Base-by-base conservation (phyloP, 1,284 basidiomycete species). In the Ganoderma multipileum region DNA sequence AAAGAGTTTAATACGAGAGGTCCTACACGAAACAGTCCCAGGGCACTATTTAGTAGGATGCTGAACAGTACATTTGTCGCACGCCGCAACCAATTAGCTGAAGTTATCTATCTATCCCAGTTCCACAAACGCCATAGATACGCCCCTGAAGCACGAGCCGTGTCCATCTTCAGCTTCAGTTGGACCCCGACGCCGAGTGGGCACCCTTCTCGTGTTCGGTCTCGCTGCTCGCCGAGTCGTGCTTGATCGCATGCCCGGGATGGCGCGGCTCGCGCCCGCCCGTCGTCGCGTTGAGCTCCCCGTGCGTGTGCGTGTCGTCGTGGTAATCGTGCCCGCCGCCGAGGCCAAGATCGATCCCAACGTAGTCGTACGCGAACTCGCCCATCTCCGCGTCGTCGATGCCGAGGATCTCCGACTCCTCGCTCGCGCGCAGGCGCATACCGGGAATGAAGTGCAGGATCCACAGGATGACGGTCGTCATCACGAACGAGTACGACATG, bases 351-450 rank as follows among this genome's bases (percentile, higher is more conserved):
- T 76, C 75, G 69, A 94, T 80, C 18, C 89, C 91, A 68, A 94
- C 93, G 74, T 95, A 96, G 82, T 96, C 94, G 79, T 96, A 95
- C n/a, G 93, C 93, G 74, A 91, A 95, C 82, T 98, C 97, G 76
- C 97, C 97, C 85, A 98, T 92, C 83, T 97, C 94, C 16, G 91
- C 89, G 77, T 98, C 95, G 79, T 99, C 97, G 71, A 98, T 91
- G 71, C 97, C 97, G 68, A 98, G 83, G 70, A 96, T 92, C 84
- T 99, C 97, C 39, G 90, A 89, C 73, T 96, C 93, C 75, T 97
- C 96, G 39, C 84, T 82, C 23, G 88, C 86, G 68, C 96, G 91
- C 60, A 99, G 88, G 65, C 92, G 86, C 70, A 95, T 85, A 71
- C 90, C 91, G 2, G 97, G 97, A 76, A 98, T 94, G 81, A 86